phyloP scores from a whole-genome alignment of 371 early-diverging fungal species.

The Lichtheimia corymbifera region DNA sequence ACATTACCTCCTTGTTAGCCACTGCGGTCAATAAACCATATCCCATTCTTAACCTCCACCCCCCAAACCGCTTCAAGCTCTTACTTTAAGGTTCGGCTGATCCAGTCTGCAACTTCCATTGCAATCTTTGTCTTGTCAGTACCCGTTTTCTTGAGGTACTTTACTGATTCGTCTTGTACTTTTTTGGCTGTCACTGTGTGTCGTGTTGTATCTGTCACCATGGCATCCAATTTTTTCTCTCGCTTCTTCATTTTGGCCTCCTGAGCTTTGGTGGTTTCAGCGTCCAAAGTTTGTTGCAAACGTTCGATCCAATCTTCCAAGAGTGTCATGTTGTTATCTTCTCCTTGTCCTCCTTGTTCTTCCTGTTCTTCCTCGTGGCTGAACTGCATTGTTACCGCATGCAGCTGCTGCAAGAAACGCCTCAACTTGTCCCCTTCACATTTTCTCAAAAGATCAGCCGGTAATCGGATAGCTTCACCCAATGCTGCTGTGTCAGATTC shows the following conservation, averaged over 20 bases:
- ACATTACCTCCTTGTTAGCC: slow-evolving; percentile 31
- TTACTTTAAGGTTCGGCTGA: slow-evolving; percentile 42
- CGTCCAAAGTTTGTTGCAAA: slow-evolving; percentile 11
- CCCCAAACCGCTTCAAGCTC: background rate
- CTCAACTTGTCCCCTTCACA: slow-evolving; percentile 20
- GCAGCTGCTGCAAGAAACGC: slow-evolving; percentile 9
- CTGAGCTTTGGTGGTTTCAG: background rate
- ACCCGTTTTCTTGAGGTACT: slow-evolving; percentile 33
- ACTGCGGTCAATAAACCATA: background rate
- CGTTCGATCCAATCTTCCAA: slow-evolving; percentile 19
- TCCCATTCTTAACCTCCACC: background rate
- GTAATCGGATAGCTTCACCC: slow-evolving; percentile 18
- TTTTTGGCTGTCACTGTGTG: slow-evolving; percentile 53
- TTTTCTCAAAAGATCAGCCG: slow-evolving; percentile 30
- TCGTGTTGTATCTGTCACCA: slow-evolving; percentile 33
- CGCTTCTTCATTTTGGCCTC: slow-evolving; percentile 20
- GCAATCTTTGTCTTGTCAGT: slow-evolving; percentile 45
- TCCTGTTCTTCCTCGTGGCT: slow-evolving; percentile 5
- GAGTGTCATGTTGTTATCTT: slow-evolving; percentile 10
- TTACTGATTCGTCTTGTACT: slow-evolving; percentile 35
- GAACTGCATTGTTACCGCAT: slow-evolving; percentile 3
- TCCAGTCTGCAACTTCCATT: slow-evolving; percentile 52
- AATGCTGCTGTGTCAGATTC: slow-evolving; percentile 33
- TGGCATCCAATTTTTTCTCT: slow-evolving; percentile 35
- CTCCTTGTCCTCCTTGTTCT: slow-evolving; percentile 5